Evolutionary conservation across 2,329 filamentous ascomycete species (phyloP).

Genomic region (Raffaelea ambrosiae): DNA sequence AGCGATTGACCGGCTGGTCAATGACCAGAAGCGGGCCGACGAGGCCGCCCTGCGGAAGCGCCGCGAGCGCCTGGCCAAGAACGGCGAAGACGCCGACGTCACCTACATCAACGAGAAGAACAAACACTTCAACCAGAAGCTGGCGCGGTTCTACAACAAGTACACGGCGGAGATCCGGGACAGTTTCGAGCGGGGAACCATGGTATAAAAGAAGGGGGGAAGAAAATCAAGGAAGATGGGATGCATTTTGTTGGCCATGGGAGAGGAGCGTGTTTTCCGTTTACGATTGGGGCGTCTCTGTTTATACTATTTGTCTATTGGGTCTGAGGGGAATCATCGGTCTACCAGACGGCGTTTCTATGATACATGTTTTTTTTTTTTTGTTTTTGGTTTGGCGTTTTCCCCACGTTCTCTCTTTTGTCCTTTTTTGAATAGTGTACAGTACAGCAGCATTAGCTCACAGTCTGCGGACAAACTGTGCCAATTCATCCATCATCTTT

Average conservation of each 20-base stretch:
- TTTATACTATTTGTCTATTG: too few species aligned
- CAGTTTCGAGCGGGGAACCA: constrained; percentile 94
- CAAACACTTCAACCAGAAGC: constrained; percentile 99
- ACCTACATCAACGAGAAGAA: constrained; percentile 99
- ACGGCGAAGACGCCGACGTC: constrained; percentile 81
- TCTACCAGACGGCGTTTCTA: too few species aligned
- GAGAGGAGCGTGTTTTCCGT: too few species aligned
- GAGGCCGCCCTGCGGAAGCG: constrained; percentile 79
- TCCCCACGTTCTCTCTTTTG: too few species aligned
- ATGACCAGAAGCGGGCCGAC: constrained; percentile 81
- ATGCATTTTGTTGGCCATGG: background rate
- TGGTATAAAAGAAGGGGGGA: constrained; percentile 51
- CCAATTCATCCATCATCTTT: too few species aligned
- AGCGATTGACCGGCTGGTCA: constrained; percentile 79
- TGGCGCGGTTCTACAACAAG: constrained; percentile 94
- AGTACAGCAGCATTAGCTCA: too few species aligned
- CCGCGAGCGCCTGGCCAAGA: constrained; percentile 65
- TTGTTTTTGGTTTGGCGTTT: too few species aligned
- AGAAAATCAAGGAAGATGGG: background rate
- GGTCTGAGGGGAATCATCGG: too few species aligned
- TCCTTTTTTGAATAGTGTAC: too few species aligned
- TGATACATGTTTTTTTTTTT: background rate
- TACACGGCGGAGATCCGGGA: constrained; percentile 96
- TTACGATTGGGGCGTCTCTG: too few species aligned
- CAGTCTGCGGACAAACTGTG: too few species aligned